Conservation (phyloP, 495 filamentous ascomycete genomes). For the Elasticomyces elasticus region DNA sequence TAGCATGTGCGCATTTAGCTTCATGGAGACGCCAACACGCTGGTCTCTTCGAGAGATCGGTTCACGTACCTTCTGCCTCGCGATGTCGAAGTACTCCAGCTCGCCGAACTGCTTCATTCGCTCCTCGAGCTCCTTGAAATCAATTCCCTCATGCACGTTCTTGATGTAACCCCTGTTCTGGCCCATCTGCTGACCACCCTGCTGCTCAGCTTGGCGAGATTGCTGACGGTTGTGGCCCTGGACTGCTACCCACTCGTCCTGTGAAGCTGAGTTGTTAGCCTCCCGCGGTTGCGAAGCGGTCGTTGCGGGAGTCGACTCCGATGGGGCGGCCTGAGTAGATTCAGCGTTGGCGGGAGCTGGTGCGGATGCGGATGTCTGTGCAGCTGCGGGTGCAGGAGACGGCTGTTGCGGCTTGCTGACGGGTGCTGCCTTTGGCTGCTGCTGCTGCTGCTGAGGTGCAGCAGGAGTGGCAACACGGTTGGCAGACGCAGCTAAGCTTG, state of each 20-base stretch:
- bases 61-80: constrained; percentile 67
- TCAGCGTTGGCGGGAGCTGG: neutral
- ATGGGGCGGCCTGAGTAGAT: too few species aligned
- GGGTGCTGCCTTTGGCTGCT: constrained; percentile 8
- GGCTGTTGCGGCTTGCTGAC: constrained; percentile 13
- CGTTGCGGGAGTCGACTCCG: constrained; percentile 32
- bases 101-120: constrained; percentile 64
- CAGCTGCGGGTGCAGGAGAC: constrained; percentile 16
- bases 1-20: constrained; percentile 7
- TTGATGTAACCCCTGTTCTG: constrained; percentile 74
- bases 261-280: constrained; percentile 33
- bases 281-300: constrained; percentile 36
- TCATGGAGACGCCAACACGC: neutral
- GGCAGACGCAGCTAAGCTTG: constrained; percentile 58
- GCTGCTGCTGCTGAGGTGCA: constrained; percentile 26
- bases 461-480: constrained; percentile 31
- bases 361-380: neutral
- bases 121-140: constrained; percentile 53
- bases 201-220: constrained; percentile 45
- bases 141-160: constrained; percentile 80
- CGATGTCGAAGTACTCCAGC: constrained; percentile 80
- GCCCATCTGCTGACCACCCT: constrained; percentile 25
- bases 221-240: constrained; percentile 72
- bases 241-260: constrained; percentile 72
- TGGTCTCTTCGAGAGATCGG: too few species aligned